phyloP scores from a whole-genome alignment of 805 yeast species.

The Clavispora carvajalis region DNA sequence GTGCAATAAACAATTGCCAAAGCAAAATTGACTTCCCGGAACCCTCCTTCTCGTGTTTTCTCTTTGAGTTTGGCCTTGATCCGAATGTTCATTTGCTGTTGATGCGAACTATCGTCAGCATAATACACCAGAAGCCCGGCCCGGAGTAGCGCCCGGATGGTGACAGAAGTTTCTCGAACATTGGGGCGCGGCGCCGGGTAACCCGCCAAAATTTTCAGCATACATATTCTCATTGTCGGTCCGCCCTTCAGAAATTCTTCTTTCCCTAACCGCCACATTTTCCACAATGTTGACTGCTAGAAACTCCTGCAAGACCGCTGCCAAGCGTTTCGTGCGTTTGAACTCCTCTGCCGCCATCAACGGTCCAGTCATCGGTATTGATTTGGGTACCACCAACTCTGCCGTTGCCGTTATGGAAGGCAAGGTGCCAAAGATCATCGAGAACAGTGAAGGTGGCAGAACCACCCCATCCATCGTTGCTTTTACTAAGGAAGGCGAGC shows the following conservation, averaged over 20 bases:
- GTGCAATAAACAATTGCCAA: too few species aligned
- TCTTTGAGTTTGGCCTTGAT: too few species aligned
- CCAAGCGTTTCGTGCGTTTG: constrained; percentile 28
- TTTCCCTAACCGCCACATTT: background rate
- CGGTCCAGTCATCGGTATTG: constrained; percentile 75
- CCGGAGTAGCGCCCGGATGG: background rate
- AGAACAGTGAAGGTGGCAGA: constrained; percentile 58
- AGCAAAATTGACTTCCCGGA: too few species aligned
- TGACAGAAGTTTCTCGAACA: constrained; percentile 14
- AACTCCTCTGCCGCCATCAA: constrained; percentile 18
- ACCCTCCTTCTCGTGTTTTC: too few species aligned
- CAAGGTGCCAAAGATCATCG: constrained; percentile 68
- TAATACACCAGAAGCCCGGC: background rate
- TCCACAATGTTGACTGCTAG: constrained; percentile 39
- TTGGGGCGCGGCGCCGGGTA: constrained; percentile 17
- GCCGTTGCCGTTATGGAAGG: constrained; percentile 86
- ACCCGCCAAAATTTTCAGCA: constrained; percentile 17
- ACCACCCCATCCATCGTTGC: constrained; percentile 95
- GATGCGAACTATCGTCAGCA: too few species aligned
- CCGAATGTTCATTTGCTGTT: too few species aligned
- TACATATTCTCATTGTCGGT: background rate
- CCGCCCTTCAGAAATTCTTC: constrained; percentile 8
- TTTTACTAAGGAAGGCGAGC: constrained; percentile 77
- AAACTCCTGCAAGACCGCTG: constrained; percentile 32
- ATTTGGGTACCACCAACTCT: constrained; percentile 84